Evolutionary conservation across 2,329 filamentous ascomycete species (phyloP).

Genomic region (Fusarium sp.): DNA sequence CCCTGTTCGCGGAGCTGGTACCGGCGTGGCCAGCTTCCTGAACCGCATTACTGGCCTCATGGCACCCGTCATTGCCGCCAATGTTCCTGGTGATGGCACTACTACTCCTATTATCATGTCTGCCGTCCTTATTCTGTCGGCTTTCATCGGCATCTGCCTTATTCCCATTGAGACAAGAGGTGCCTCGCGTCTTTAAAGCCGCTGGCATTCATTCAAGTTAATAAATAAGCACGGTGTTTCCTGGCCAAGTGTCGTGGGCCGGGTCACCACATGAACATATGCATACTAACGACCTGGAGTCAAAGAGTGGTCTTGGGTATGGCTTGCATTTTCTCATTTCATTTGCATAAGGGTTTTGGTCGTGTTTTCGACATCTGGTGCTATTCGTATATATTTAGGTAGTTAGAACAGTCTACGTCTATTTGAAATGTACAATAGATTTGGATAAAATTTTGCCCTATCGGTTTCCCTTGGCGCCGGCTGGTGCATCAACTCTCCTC

Average conservation of each 20-base stretch:
- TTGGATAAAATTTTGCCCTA: slow-evolving; percentile 26
- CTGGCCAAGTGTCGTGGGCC: neutral
- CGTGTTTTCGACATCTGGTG: slow-evolving; percentile 14
- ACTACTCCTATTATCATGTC: slow-evolving; percentile 68
- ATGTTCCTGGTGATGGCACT: slow-evolving; percentile 66
- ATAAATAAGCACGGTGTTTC: slow-evolving; percentile 13
- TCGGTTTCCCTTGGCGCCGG: slow-evolving; percentile 66
- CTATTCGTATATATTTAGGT: slow-evolving; percentile 20
- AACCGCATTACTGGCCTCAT: slow-evolving; percentile 75
- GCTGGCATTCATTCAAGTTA: neutral
- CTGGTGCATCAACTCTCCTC: slow-evolving; percentile 69
- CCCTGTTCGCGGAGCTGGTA: slow-evolving; percentile 76
- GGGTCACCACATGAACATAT: slow-evolving; percentile 13
- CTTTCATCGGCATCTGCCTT: slow-evolving; percentile 68
- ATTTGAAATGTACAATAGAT: slow-evolving; percentile 31
- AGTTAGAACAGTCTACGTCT: slow-evolving; percentile 26
- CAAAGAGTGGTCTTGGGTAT: slow-evolving; percentile 36
- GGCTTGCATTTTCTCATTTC: slow-evolving; percentile 27
- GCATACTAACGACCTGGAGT: slow-evolving; percentile 39
- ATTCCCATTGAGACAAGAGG: slow-evolving; percentile 73
- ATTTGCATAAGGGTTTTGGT: slow-evolving; percentile 15
- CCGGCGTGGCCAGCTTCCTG: slow-evolving; percentile 76
- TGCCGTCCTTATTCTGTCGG: slow-evolving; percentile 65
- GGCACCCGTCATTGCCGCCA: slow-evolving; percentile 75
- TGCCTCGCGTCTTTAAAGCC: slow-evolving; percentile 62